Base-by-base conservation (phyloP, 805 yeast species). In the Phaffomyces thermotolerans region DNA sequence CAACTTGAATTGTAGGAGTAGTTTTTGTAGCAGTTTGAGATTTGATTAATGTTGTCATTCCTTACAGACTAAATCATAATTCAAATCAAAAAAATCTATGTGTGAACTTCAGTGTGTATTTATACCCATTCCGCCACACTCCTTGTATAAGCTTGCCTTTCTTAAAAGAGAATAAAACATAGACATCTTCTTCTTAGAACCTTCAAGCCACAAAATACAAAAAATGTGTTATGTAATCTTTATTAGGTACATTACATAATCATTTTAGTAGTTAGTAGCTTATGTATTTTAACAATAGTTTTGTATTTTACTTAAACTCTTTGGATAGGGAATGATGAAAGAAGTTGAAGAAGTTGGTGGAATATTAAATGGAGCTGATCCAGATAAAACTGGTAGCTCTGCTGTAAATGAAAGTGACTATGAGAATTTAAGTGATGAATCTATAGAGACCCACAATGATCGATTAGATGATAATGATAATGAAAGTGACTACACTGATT, bases 401-500 rank as follows among this genome's bases (percentile, higher is more conserved):
- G 5, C 14, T 13, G 29, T 5, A 27, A 13, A 27, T 27, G 29
- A 7, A 27, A 27, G 29, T 27, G 29, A 27, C 12, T 27, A 30
- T 30, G 33, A 30, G 15, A 30, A 30, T n/a, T 27, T 27, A 8
- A 27, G 29, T 8, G 29, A 27, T 27, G 29, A 30, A 30, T 30
- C 15, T 7, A 30, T 30, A 14, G 27, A 13, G 20, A 30, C 13
- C 4, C 36, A 41, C n/a, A 15, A 7, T 10, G 17, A 29, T 12
- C 22, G 14, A 17, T 18, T 36, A 13, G 42, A 18, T n/a, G 29
- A 22, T 12, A 38, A 17, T 3, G 27, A 23, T 4, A 40, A 20
- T 15, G 39, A 35, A 6, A 49, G 39, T 7, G 46, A 43, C 24
- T 43, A 45, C 22, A 44, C 42, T n/a, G 44, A 49, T 6, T 17